Percentiles rank a stretch among this genome's conserved stretches.
Evolutionary conservation across 768 basidiomycete genomes (phyloP).

Genomic region (Pleurotus platypus): DNA sequence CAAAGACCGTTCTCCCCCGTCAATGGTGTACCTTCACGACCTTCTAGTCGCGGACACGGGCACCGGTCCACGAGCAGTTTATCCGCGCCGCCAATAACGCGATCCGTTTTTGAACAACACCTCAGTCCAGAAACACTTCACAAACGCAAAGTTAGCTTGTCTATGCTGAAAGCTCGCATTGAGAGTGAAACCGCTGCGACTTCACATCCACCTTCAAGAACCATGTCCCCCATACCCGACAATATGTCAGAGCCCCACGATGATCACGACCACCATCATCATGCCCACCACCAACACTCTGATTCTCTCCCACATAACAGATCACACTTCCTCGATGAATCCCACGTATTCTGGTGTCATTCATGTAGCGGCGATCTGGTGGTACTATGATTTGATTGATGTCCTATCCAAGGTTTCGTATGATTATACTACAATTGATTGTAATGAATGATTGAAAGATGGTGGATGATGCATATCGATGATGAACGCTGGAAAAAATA

Average conservation of each 20-base stretch:
- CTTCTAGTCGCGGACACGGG: slow-evolving; percentile 40
- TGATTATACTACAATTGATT: slow-evolving; percentile 6
- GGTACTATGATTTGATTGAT: slow-evolving; percentile 44
- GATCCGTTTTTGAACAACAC: slow-evolving; percentile 64
- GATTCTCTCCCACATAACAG: slow-evolving; percentile 32
- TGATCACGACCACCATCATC: slow-evolving; percentile 23
- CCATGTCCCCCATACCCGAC: slow-evolving; percentile 53
- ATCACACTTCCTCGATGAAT: slow-evolving; percentile 81
- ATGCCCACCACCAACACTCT: slow-evolving; percentile 17
- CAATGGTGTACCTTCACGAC: slow-evolving; percentile 34
- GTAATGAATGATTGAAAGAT: slow-evolving; percentile 1
- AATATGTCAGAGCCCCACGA: slow-evolving; percentile 14
- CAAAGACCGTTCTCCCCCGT: slow-evolving; percentile 44
- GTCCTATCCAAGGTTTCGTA: neutral
- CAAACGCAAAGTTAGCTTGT: slow-evolving; percentile 78
- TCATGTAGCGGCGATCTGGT: slow-evolving; percentile 81
- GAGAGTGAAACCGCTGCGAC: slow-evolving; percentile 66
- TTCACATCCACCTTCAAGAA: slow-evolving; percentile 44
- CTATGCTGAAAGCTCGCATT: slow-evolving; percentile 89
- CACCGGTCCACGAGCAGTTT: slow-evolving; percentile 31
- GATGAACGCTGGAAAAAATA: neutral
- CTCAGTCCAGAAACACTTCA: slow-evolving; percentile 75
- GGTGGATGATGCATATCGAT: neutral
- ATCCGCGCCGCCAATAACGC: slow-evolving; percentile 38
- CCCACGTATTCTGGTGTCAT: slow-evolving; percentile 88